Evolutionary conservation across 2,329 filamentous ascomycete species (phyloP).

Genomic region (Phoma sp.): DNA sequence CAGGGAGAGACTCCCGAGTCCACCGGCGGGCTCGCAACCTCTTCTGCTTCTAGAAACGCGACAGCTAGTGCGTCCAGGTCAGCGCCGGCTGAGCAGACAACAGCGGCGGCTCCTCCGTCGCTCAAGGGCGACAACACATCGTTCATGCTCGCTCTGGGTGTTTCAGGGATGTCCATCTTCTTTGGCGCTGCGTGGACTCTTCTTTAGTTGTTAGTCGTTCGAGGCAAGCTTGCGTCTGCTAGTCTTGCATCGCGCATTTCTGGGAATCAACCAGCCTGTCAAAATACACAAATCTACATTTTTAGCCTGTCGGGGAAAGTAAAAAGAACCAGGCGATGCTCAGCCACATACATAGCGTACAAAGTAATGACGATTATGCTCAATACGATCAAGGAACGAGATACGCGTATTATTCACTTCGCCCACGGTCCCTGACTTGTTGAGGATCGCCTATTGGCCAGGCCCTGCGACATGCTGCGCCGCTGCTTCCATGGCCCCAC

Average conservation of each 20-base stretch:
- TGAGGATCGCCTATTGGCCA: neutral
- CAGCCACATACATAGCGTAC: neutral
- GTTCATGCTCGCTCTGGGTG: conserved; percentile 24
- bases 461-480: conserved; percentile 2
- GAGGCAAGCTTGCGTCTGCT: neutral
- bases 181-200: conserved; percentile 37
- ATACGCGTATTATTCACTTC: conserved; percentile 5
- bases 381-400: conserved; percentile 1
- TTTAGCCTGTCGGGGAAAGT: neutral
- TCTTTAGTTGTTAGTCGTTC: conserved; percentile 16
- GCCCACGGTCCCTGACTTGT: neutral
- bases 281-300: neutral
- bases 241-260: neutral
- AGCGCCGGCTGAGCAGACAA: conserved; percentile 21
- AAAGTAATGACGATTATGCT: neutral
- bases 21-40: conserved; percentile 2
- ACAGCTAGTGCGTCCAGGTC: conserved; percentile 14
- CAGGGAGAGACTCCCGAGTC: conserved; percentile 28
- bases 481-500: conserved; percentile 9
- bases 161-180: conserved; percentile 26
- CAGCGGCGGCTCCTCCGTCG: conserved; percentile 29
- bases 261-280: no score
- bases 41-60: conserved; percentile 3
- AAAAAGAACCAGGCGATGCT: neutral
- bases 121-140: conserved; percentile 19